Evolutionary conservation across 164 flowering plant genomes (phyloP), one percentile per base, ranked within the genome.

Genomic region (Berberis thunbergii): DNA sequence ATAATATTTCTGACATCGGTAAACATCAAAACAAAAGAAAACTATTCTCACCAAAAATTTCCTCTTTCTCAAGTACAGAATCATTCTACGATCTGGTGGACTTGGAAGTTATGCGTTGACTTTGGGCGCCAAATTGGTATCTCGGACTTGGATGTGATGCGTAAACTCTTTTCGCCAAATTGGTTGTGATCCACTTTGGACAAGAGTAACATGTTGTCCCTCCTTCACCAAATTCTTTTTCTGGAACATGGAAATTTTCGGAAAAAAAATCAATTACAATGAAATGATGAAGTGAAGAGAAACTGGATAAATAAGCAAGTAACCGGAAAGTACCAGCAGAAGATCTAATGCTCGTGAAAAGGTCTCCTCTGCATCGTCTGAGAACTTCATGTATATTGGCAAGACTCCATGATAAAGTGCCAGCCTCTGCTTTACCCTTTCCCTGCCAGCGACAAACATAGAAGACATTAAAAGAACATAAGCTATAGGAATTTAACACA

Each of bases 91-190:
- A 55, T 10, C 26, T 26, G 26, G 26, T 26, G 26, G 26, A 26
- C 26, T 26, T 26, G 26, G 26, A 26, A 26, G 26, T 26, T 26
- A 26, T 26, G 26, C 0, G 26, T 26, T 26, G 26, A 26, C 26
- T 52, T 50, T 52, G 0, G 54, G 11, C 11, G 10, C 54, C 54
- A 52, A 7, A 52, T 11, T 7, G n/a, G 64, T 69, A 91, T 85
- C 79, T 79, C 97, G 86, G 26, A 91, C 98, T 84, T 88, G 97
- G 66, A 94, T 94, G 75, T 88, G 90, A 70, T 94, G 98, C 38
- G 87, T 80, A 62, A 97, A 90, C 63, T 94, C 88, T 62, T 57
- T 45, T 43, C 98, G 96, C 98, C 98, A 94, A 68, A 91, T 94
- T 48, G 98, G 93, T 66, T 91, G 97, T 2, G 85, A 80, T 62